These are phyloP conservation scores for Lojkania enalia DNA, from an alignment of 2,329 filamentous ascomycete species.

Conservation along the genomic window DNA sequence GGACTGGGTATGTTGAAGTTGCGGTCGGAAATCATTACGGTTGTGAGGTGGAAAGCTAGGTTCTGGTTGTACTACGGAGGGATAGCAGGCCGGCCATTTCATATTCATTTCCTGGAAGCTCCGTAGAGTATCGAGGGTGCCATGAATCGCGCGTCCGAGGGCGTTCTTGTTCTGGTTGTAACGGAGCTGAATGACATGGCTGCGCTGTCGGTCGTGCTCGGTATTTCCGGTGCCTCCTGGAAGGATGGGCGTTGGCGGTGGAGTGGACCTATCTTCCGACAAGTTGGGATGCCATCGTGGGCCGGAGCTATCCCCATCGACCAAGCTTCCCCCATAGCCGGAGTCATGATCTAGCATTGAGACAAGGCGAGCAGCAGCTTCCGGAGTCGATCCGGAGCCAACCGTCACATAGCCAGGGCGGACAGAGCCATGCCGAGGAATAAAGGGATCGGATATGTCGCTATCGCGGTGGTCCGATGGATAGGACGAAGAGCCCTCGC, in stretches of 20 bases:
- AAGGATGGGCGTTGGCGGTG: constrained; percentile 57
- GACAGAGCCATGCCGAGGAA: constrained; percentile 28
- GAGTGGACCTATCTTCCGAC: constrained; percentile 61
- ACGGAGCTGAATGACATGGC: constrained; percentile 88
- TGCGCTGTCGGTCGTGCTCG: constrained; percentile 68
- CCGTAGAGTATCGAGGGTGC: constrained; percentile 81
- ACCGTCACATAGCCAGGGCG: constrained; percentile 82
- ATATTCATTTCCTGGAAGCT: constrained; percentile 86
- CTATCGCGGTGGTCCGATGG: constrained; percentile 32
- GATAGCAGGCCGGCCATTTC: constrained; percentile 93
- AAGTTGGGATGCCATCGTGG: constrained; percentile 59
- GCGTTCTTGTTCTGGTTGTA: constrained; percentile 91
- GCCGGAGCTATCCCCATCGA: constrained; percentile 61
- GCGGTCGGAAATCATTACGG: constrained; percentile 61
- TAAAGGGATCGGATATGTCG: constrained; percentile 26
- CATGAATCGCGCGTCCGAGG: constrained; percentile 84
- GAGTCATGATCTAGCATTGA: constrained; percentile 84
- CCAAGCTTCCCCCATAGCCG: constrained; percentile 82
- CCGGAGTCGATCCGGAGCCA: constrained; percentile 77
- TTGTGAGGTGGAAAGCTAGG: constrained; percentile 46
- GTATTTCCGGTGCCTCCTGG: constrained; percentile 53
- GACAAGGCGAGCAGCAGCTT: constrained; percentile 79
- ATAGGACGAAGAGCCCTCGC: constrained; percentile 31
- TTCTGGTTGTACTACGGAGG: constrained; percentile 70
- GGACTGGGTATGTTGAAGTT: constrained; percentile 66